Base-by-base conservation (phyloP, 768 basidiomycete species). In the Suillus placidus region DNA sequence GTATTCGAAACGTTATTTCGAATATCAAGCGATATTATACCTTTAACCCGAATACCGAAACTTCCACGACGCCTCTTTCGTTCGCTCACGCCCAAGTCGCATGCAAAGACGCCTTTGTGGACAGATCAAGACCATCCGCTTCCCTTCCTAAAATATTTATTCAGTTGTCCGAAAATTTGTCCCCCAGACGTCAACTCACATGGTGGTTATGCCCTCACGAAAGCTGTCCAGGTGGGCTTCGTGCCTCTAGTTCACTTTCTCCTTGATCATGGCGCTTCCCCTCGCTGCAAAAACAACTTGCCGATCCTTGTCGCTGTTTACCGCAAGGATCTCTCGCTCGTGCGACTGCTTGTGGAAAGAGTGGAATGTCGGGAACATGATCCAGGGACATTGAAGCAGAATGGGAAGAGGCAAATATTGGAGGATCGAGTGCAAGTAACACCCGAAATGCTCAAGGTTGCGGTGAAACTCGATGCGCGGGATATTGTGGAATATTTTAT, bases 131-230 rank as follows among this genome's bases (percentile, higher is more conserved):
- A 90, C 67, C 74, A 84, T 2, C 90, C 89, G 1, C 71, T 93
- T 6, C 88, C 90, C 0, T 84, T 90, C 61, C 82, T 94, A 5
- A 83, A 80, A 49, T 85, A 85, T 69, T 78, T 93, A 20, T 88
- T 84, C 70, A 66, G 72, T 30, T 71, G 72, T 49, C 78, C 84
- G 7, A 76, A 72, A 9, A 72, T 83, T 20, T 70, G 82, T 26
- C 64, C 70, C 1, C 84, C 87, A 1, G 79, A 88, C 37, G 72
- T 83, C 14, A 87, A 96, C 74, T 85, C 91, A 9, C 82, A 92
- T 74, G 82, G 85, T 3, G 96, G 95, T 1, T 97, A 95, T 72
- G 89, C 91, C 0, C 86, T 97, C 47, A 88, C 87, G 18, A 88
- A 86, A 68, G 94, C 95, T 2, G 92, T 94, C 1, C 81, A 88